These are phyloP conservation scores for Puccinia hordei DNA, from an alignment of 1,284 basidiomycete species.

Conservation along the genomic window DNA sequence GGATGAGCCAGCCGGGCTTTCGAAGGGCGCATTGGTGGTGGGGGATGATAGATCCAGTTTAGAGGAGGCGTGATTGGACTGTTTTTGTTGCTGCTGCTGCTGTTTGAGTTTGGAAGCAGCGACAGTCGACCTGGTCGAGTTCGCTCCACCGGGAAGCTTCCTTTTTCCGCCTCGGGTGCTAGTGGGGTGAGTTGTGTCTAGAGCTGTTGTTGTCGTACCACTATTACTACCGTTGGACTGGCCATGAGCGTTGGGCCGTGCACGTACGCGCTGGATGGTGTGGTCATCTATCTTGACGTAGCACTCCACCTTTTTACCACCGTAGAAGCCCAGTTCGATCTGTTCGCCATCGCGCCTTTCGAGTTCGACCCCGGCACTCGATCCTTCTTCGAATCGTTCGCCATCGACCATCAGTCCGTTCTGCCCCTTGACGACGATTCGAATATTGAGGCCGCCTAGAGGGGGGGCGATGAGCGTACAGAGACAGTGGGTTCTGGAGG, in stretches of 20 bases:
- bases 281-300: slow-evolving; percentile 43
- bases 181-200: background rate
- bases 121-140: background rate
- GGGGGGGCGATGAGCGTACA: slow-evolving; percentile 49
- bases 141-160: background rate
- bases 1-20: background rate
- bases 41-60: slow-evolving; percentile 7
- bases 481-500: slow-evolving; percentile 46
- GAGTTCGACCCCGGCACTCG: slow-evolving; percentile 44
- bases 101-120: background rate
- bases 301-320: slow-evolving; percentile 48
- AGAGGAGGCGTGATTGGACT: background rate
- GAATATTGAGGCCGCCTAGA: slow-evolving; percentile 38
- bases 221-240: background rate
- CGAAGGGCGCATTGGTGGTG: background rate
- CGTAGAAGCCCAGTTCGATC: slow-evolving; percentile 47
- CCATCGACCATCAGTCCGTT: slow-evolving; percentile 50
- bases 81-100: background rate
- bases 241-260: background rate
- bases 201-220: background rate
- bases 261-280: background rate
- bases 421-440: slow-evolving; percentile 49
- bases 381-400: slow-evolving; percentile 37
- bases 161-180: slow-evolving; percentile 9
- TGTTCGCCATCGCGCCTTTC: slow-evolving; percentile 44